phyloP scores from a whole-genome alignment of 495 filamentous ascomycete genomes.

The Xanthoparmelia taractica region DNA sequence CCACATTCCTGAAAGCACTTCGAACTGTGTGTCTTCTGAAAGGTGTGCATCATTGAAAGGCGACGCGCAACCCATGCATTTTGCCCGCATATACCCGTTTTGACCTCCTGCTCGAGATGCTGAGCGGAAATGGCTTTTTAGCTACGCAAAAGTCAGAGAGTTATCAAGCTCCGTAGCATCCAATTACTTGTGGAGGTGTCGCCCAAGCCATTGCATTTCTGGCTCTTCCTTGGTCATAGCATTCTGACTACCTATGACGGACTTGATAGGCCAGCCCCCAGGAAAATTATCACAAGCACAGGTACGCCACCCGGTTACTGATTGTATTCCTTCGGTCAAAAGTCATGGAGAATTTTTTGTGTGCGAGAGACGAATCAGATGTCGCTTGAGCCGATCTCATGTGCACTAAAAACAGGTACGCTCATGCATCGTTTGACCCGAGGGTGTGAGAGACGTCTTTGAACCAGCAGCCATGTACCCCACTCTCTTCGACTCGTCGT shows the following conservation, averaged over 20 bases:
- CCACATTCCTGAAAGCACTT: neutral
- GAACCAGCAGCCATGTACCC: neutral
- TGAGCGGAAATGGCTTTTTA: neutral
- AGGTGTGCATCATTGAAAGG: neutral
- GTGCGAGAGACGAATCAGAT: neutral
- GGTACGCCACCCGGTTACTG: neutral
- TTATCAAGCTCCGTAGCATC: neutral
- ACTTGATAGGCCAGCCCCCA: neutral
- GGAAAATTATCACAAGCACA: neutral
- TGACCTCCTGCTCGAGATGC: neutral
- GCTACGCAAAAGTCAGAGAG: neutral
- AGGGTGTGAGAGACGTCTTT: neutral
- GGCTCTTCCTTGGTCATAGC: too few species aligned
- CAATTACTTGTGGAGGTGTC: neutral
- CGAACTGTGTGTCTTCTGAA: neutral
- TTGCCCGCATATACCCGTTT: neutral
- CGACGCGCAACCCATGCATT: neutral
- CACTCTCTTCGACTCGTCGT: neutral
- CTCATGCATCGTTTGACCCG: neutral
- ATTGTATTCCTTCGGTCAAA: neutral
- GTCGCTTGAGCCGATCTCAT: neutral
- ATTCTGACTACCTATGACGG: neutral
- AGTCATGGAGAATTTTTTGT: too few species aligned
- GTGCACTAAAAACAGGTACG: neutral
- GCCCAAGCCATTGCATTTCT: neutral